phyloP scores from a whole-genome alignment of 116 monocot species.

The Trichopus zeylanicus region DNA sequence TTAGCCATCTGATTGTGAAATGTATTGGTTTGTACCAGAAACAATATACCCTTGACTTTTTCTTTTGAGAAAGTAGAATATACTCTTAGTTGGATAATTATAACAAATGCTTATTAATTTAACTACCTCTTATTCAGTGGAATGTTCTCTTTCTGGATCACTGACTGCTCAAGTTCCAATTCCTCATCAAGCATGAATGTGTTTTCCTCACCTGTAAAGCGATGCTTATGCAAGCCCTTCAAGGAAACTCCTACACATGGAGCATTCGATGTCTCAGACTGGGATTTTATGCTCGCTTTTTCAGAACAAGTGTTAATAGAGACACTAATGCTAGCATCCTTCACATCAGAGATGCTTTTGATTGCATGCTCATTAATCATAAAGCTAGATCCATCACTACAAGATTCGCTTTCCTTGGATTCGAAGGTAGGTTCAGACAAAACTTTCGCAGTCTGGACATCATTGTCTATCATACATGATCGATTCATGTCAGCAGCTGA shows the following conservation, averaged over 20 bases:
- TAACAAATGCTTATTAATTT: not conserved
- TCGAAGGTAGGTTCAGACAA: conserved; percentile 9
- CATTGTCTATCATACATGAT: conserved; percentile 4
- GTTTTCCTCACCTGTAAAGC: conserved; percentile 39
- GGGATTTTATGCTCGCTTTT: conserved; percentile 6
- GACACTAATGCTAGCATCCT: conserved; percentile 1
- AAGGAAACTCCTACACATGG: conserved; percentile 11
- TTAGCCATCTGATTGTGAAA: no score
- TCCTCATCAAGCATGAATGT: conserved; percentile 97
- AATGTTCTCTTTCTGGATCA: conserved; percentile 20
- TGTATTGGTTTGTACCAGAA: no score
- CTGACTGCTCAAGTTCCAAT: conserved; percentile 50
- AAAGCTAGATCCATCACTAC: conserved; percentile 13
- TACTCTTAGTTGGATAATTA: not conserved
- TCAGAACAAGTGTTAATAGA: conserved; percentile 13
- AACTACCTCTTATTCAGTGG: conserved; percentile 43
- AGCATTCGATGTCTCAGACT: conserved; percentile 6
- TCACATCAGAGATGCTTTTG: conserved; percentile 4
- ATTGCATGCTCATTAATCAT: conserved; percentile 3
- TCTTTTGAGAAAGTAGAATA: no score
- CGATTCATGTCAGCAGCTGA: conserved; percentile 6
- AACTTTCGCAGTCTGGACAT: conserved; percentile 2
- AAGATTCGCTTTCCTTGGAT: conserved; percentile 5
- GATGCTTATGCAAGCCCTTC: conserved; percentile 19
- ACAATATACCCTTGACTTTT: no score